Base-by-base conservation (phyloP, 345 rosid genomes). In the Streptanthus diversifolius region DNA sequence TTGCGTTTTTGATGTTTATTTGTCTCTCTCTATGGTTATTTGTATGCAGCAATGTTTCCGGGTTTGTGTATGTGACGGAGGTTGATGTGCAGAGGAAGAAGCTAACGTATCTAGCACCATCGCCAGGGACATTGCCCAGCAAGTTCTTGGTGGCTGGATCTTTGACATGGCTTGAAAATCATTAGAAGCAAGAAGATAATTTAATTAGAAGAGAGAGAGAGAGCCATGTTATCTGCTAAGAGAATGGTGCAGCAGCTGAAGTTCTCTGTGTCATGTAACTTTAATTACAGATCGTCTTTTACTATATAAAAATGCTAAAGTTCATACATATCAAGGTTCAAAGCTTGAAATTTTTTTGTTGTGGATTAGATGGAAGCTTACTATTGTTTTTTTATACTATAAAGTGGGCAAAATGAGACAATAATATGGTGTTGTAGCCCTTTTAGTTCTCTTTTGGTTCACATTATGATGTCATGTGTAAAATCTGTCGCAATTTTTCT, bases 81-180 rank as follows among this genome's bases (percentile, higher is more conserved):
- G 70, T 95, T 18, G 96, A 95, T 75, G 66, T 78, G 29, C 85
- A 1, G 37, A 91, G 90, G 88, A 85, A 85, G 82, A 87, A 80
- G 68, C 74, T 90, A 21, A 84, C 90, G 21, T 88, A 81, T 63
- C 85, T 90, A 58, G 79, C 93, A 2, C 96, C 88, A 8, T 87
- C 95, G 3, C 82, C 87, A 0, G 93, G 90, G 53, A 81, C 83
- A 5, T 87, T 90, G 25, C 93, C 93, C 0, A 81, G 95, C 72
- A 86, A 86, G 73, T 73, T 84, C 63, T 79, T 91, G 79, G 72
- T 91, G 15, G 73, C 83, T 83, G 98, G 96, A 66, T 85, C 93
- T 39, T 76, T 91, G 80, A 77, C 88, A 12, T 91, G 95, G 95
- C 86, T 84, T 13, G 96, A 93, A 75, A 93, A 77, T 85, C 90